Base-by-base conservation (phyloP, 1,139 yeast genomes). In the Pichia sp. region DNA sequence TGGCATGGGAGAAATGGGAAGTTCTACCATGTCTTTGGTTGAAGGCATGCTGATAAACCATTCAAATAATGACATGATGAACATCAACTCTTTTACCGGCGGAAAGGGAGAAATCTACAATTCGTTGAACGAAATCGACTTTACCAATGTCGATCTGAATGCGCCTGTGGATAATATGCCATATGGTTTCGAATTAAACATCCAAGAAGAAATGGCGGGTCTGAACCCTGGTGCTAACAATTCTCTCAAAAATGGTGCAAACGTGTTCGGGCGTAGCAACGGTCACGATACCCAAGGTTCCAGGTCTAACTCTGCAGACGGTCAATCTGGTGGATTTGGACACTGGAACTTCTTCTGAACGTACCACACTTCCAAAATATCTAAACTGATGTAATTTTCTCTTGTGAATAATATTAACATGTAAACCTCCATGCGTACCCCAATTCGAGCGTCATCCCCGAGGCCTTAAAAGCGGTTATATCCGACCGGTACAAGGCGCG, bases 61-160 rank as follows among this genome's bases (percentile, higher is more conserved):
- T 6, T 5, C 42, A 12, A 45, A 45, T n/a, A 50, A 29, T 48
- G 62, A 51, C 29, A 30, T 36, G 24, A 27, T n/a, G 33, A 51
- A 50, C 14, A 38, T 48, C 16, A 49, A 48, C 7, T 58, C 55
- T 33, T 53, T 55, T 27, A 51, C 52, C 84, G 66, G 55, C n/a
- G 61, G 56, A 7, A 50, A 50, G 5, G 49, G 51, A 48, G 59
- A 59, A 20, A 58, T 61, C 65, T 91, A 90, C 66, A 97, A 67
- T 48, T 66, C 97, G 10, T 81, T 91, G 50, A 89, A 96, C 2
- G 84, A 85, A 61, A 78, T 88, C 59, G 80, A 80, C 44, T 83
- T 87, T 62, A 76, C 78, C 36, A 76, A 75, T 58, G 71, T 75
- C 40, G 71, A 69, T 58, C 51, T 68, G 33, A 62, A 60, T 46